phyloP scores from a whole-genome alignment of 352 stramenopile genomes.

The Phytophthora podocarpi region DNA sequence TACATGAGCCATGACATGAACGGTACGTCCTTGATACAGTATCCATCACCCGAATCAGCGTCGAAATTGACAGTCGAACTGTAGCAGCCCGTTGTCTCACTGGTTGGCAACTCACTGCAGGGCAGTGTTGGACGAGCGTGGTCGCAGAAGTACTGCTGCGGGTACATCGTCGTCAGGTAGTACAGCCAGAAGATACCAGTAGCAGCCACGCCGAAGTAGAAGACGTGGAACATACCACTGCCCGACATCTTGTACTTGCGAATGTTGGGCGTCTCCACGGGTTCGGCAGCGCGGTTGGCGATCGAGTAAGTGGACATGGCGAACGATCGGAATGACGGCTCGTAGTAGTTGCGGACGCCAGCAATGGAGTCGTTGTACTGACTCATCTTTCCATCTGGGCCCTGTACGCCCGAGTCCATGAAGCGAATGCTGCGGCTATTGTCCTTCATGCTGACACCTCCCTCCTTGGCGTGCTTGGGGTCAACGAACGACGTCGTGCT shows the following conservation, averaged over 20 bases:
- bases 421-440: slow-evolving; percentile 87
- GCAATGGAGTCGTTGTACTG: slow-evolving; percentile 84
- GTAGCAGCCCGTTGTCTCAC: slow-evolving; percentile 56
- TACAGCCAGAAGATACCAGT: slow-evolving; percentile 81
- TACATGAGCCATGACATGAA: slow-evolving; percentile 83
- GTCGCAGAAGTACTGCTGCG: slow-evolving; percentile 81
- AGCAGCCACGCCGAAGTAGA: slow-evolving; percentile 80
- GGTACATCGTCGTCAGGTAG: slow-evolving; percentile 83
- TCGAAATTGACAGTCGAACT: slow-evolving; percentile 82
- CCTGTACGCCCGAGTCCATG: slow-evolving; percentile 85
- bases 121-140: slow-evolving; percentile 73
- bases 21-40: slow-evolving; percentile 79
- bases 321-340: slow-evolving; percentile 90
- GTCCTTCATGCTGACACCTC: slow-evolving; percentile 71
- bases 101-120: slow-evolving; percentile 60
- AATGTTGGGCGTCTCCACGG: slow-evolving; percentile 89
- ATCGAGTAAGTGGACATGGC: slow-evolving; percentile 91
- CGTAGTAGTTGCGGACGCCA: slow-evolving; percentile 84
- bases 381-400: slow-evolving; percentile 83
- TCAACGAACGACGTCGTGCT: slow-evolving; percentile 90
- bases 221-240: slow-evolving; percentile 81
- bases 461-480: slow-evolving; percentile 81
- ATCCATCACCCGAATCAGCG: slow-evolving; percentile 56
- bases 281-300: slow-evolving; percentile 84
- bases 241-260: slow-evolving; percentile 93